Evolutionary conservation across 2,329 filamentous ascomycete species (phyloP).

Genomic region (Lecanoromycetidae sp.): DNA sequence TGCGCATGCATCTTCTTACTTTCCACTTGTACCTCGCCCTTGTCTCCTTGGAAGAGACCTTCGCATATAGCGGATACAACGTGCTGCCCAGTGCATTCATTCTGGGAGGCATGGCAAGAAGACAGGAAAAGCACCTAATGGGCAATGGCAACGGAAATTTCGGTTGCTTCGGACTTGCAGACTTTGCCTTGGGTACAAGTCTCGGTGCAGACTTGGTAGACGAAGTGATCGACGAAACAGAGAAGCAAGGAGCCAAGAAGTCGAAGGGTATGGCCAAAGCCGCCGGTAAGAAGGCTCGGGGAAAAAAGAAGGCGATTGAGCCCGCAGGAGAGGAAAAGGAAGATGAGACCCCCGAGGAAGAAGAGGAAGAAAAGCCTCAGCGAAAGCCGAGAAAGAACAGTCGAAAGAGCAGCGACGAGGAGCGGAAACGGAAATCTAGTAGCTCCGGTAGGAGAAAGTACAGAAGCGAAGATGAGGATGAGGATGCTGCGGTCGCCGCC

Average conservation of each 20-base stretch:
- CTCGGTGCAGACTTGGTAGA: slow-evolving; percentile 37
- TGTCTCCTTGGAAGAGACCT: slow-evolving; percentile 48
- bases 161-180: slow-evolving; percentile 34
- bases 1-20: slow-evolving; percentile 50
- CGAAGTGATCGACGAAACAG: slow-evolving; percentile 33
- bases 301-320: neutral
- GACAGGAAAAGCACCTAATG: slow-evolving; percentile 44
- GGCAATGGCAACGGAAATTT: slow-evolving; percentile 35
- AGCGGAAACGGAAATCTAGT: neutral
- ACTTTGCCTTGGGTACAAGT: slow-evolving; percentile 33
- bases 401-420: slow-evolving; percentile 19
- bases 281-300: slow-evolving; percentile 12
- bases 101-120: slow-evolving; percentile 45
- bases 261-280: slow-evolving; percentile 24
- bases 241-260: slow-evolving; percentile 26
- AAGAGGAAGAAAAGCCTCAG: neutral
- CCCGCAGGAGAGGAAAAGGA: neutral
- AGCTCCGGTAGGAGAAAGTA: neutral
- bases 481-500: neutral
- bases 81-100: slow-evolving; percentile 46
- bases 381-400: neutral
- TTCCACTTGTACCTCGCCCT: slow-evolving; percentile 44
- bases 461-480: neutral
- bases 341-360: neutral
- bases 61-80: slow-evolving; percentile 49